Conservation (phyloP, 2,329 filamentous ascomycete species). For the Venturiaceae sp. region DNA sequence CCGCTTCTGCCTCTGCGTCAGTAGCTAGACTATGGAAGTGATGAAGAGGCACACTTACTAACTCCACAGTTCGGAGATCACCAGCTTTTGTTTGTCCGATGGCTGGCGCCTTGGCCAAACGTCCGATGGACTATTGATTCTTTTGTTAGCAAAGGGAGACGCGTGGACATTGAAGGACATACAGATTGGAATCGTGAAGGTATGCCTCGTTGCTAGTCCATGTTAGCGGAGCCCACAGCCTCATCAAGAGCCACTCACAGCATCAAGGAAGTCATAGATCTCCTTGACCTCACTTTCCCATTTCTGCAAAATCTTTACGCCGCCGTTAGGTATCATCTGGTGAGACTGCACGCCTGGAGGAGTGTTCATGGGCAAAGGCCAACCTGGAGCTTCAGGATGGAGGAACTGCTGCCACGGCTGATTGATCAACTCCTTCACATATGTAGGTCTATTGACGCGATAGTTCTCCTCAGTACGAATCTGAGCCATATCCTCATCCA, state of each 20-base stretch:
- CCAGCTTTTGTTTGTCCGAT: neutral
- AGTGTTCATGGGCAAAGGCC: neutral
- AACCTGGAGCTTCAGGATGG: neutral
- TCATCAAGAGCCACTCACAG: neutral
- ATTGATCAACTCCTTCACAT: neutral
- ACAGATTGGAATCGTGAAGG: conserved; percentile 1
- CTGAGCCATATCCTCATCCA: neutral
- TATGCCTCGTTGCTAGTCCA: neutral
- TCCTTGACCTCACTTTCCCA: conserved; percentile 1
- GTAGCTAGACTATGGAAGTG: too few relatives aligned
- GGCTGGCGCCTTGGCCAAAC: neutral
- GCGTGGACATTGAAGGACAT: neutral
- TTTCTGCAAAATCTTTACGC: neutral
- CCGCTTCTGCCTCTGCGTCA: too few relatives aligned
- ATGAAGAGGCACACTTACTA: neutral
- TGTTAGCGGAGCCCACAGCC: neutral
- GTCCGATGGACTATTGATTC: neutral
- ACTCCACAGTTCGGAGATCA: neutral
- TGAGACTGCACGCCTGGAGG: neutral
- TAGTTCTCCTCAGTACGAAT: neutral
- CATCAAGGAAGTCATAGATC: neutral
- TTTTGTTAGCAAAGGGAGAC: neutral
- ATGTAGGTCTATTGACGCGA: neutral
- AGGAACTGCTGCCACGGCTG: conserved; percentile 5
- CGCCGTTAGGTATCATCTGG: conserved; percentile 1